These are phyloP conservation scores for Lipomyces yamanashiensis DNA, from an alignment of 805 yeast species.

Conservation along the genomic window DNA sequence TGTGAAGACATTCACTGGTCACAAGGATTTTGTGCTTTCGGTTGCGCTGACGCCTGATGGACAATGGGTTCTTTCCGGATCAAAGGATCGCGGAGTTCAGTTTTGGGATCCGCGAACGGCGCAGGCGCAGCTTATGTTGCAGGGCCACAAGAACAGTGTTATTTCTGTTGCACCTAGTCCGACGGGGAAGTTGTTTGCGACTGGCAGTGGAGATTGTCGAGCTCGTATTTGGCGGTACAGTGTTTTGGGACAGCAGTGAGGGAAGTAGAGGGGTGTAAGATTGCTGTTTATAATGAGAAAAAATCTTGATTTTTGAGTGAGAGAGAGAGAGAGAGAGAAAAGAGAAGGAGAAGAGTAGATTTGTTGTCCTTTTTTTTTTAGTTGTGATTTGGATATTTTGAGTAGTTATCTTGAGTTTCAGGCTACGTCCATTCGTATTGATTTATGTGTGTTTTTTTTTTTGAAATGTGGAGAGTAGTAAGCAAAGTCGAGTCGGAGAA, in stretches of 20 bases:
- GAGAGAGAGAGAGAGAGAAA: background rate
- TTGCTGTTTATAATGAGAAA: background rate
- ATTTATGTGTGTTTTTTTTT: too few species aligned
- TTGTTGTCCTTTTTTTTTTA: too few species aligned
- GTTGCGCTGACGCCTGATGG: constrained; percentile 94
- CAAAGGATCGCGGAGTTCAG: constrained; percentile 95
- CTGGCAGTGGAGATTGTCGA: constrained; percentile 96
- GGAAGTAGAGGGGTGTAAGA: background rate
- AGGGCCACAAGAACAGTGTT: constrained; percentile 95
- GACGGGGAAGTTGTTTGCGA: constrained; percentile 87
- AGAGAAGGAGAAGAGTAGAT: background rate
- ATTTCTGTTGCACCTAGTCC: constrained; percentile 92
- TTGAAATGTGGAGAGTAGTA: too few species aligned
- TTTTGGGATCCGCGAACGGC: constrained; percentile 95
- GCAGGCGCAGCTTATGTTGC: constrained; percentile 91
- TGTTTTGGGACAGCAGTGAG: constrained; percentile 24
- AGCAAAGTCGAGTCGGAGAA: too few species aligned
- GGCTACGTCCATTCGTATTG: too few species aligned
- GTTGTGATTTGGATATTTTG: too few species aligned
- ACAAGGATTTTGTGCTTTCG: constrained; percentile 91
- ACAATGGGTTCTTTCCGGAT: constrained; percentile 88
- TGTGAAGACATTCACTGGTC: constrained; percentile 93
- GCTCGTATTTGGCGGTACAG: constrained; percentile 83
- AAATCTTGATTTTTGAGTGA: background rate
- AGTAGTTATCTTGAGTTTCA: too few species aligned